Conservation (phyloP, 2,329 filamentous ascomycete genomes). For the Pseudogymnoascus sp. region DNA sequence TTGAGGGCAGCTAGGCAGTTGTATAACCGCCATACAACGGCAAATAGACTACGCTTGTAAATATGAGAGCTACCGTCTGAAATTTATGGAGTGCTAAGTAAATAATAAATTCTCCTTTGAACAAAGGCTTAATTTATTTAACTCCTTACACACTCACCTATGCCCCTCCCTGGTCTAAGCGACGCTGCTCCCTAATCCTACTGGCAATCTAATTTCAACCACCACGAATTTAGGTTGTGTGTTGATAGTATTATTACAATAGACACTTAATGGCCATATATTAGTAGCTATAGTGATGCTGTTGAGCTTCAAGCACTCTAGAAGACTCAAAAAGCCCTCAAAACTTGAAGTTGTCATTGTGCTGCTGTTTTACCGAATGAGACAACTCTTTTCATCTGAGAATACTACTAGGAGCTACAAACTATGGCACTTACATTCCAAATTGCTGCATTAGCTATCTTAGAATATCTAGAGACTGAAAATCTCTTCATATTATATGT, state of each 20-base stretch:
- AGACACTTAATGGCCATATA: neutral
- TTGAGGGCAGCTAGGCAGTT: neutral
- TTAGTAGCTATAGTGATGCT: neutral
- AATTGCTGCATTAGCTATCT: neutral
- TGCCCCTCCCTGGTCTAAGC: neutral
- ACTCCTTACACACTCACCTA: neutral
- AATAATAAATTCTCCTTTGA: neutral
- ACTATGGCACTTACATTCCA: neutral
- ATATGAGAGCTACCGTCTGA: neutral
- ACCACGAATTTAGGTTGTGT: neutral
- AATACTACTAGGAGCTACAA: neutral
- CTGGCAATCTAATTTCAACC: neutral
- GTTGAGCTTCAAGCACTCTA: neutral
- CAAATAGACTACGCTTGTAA: neutral
- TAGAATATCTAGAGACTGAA: neutral
- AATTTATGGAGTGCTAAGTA: neutral
- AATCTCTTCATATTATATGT: neutral
- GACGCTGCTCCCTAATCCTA: neutral
- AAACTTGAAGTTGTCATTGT: no score
- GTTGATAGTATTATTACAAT: neutral
- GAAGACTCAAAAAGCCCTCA: neutral
- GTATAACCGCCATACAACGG: neutral
- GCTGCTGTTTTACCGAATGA: no score
- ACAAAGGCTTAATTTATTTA: neutral
- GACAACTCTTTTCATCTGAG: neutral